Evolutionary conservation across 2,329 filamentous ascomycete species (phyloP).

Genomic region (Aspergillus sp.): DNA sequence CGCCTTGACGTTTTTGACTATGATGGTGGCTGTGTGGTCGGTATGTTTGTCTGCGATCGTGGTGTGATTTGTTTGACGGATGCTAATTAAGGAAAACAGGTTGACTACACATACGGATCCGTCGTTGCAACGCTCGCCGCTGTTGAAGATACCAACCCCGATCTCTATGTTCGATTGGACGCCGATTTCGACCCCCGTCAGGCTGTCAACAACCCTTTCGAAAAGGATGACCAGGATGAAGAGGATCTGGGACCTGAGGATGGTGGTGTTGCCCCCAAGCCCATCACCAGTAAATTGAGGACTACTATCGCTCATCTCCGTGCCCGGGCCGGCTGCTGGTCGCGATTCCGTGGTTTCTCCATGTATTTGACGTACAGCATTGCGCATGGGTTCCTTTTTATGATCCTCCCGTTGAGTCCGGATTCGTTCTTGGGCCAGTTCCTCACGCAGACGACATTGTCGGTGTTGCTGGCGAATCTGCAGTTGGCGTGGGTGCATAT

Average conservation of each 20-base stretch:
- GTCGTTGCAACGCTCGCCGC: conserved; percentile 56
- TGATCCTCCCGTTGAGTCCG: conserved; percentile 24
- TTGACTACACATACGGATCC: conserved; percentile 51
- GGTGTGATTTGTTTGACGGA: not conserved
- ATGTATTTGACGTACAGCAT: conserved; percentile 44
- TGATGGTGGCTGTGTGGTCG: conserved; percentile 15
- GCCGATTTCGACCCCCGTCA: conserved; percentile 25
- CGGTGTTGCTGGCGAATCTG: conserved; percentile 58
- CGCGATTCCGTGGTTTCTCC: conserved; percentile 61
- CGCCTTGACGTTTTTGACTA: conserved; percentile 18
- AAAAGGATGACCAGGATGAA: conserved; percentile 37
- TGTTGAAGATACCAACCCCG: conserved; percentile 53
- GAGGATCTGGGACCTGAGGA: no score
- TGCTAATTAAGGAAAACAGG: conserved; percentile 16
- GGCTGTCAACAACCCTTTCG: conserved; percentile 27
- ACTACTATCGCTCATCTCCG: conserved; percentile 54
- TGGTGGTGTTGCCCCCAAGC: conserved; percentile 37
- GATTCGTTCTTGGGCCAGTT: conserved; percentile 37
- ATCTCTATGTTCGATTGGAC: conserved; percentile 46
- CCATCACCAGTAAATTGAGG: conserved; percentile 55
- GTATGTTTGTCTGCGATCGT: conserved; percentile 15
- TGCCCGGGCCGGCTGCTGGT: conserved; percentile 54
- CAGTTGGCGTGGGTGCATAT: conserved; percentile 77
- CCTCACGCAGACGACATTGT: conserved; percentile 49
- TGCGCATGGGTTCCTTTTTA: conserved; percentile 38